Percentiles rank a stretch among this genome's conserved stretches.
phyloP scores from a whole-genome alignment of 176 grass and related monocot species.

The Musa troglodytarum region DNA sequence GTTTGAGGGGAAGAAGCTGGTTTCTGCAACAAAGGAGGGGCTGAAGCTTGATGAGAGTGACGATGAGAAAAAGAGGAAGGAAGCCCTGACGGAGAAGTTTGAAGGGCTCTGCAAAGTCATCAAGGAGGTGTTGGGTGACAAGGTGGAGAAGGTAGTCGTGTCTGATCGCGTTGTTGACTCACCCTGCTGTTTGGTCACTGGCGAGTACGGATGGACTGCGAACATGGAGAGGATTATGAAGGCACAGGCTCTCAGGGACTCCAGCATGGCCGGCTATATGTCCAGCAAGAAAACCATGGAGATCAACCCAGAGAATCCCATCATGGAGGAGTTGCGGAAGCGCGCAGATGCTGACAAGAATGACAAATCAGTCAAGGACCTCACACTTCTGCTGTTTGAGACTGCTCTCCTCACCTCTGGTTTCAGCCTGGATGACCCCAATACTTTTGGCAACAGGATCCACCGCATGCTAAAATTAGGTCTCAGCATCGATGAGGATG shows the following conservation, averaged over 20 bases:
- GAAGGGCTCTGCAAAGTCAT: slow-evolving; percentile 93
- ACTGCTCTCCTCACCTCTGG: slow-evolving; percentile 84
- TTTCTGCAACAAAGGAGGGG: slow-evolving; percentile 97
- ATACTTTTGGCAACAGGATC: slow-evolving; percentile 94
- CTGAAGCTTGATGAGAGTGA: slow-evolving; percentile 90
- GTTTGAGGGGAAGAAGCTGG: slow-evolving; percentile 93
- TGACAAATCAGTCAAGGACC: slow-evolving; percentile 94
- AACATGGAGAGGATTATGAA: slow-evolving; percentile 99
- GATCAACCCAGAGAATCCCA: slow-evolving; percentile 88
- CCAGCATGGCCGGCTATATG: slow-evolving; percentile 92
- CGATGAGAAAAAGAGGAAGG: slow-evolving; percentile 78
- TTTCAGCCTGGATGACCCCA: slow-evolving; percentile 93
- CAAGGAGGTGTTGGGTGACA: slow-evolving; percentile 92
- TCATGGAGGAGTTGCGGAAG: slow-evolving; percentile 94
- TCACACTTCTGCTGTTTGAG: slow-evolving; percentile 79
- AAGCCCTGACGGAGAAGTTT: slow-evolving; percentile 78
- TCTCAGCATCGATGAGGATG: slow-evolving; percentile 83
- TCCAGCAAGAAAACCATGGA: slow-evolving; percentile 96
- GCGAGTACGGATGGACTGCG: slow-evolving; percentile 89
- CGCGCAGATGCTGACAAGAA: slow-evolving; percentile 80
- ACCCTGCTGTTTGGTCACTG: slow-evolving; percentile 82
- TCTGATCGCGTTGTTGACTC: slow-evolving; percentile 91
- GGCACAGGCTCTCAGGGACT: slow-evolving; percentile 83
- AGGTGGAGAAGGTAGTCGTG: slow-evolving; percentile 82
- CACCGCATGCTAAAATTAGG: slow-evolving; percentile 96